phyloP scores from a whole-genome alignment of 2,329 filamentous ascomycete species.

The Talaromyces piceae region DNA sequence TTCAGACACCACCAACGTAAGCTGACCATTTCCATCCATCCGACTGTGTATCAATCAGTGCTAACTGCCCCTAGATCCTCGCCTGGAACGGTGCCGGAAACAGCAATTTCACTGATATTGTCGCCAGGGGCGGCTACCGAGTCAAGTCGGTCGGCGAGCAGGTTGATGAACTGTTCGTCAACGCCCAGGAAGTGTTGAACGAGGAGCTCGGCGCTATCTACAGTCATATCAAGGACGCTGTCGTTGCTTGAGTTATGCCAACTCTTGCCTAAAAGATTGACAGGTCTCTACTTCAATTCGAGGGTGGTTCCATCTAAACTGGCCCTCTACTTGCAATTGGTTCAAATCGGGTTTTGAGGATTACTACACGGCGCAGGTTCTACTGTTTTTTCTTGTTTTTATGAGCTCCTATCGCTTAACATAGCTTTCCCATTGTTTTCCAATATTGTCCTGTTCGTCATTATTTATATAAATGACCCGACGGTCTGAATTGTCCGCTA shows the following conservation, averaged over 20 bases:
- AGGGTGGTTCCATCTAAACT: background rate
- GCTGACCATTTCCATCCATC: slow-evolving; percentile 21
- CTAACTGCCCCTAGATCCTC: slow-evolving; percentile 53
- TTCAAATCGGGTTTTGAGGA: background rate
- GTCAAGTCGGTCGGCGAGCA: slow-evolving; percentile 35
- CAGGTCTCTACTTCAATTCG: background rate
- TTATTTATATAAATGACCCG: background rate
- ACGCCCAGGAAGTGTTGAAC: slow-evolving; percentile 40
- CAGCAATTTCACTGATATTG: slow-evolving; percentile 80
- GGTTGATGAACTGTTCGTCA: slow-evolving; percentile 37
- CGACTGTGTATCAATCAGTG: background rate
- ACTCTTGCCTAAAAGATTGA: background rate
- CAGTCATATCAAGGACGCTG: slow-evolving; percentile 36
- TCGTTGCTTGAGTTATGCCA: slow-evolving; percentile 30
- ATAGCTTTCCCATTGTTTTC: background rate
- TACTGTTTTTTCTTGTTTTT: background rate
- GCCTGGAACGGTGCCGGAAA: slow-evolving; percentile 98
- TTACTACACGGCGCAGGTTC: background rate
- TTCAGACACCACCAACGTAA: slow-evolving; percentile 72
- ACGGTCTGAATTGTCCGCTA: background rate
- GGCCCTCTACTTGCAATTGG: background rate
- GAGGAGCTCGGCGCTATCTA: slow-evolving; percentile 42
- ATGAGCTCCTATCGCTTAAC: slow-evolving; percentile 1
- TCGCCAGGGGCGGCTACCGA: slow-evolving; percentile 65
- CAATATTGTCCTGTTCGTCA: background rate